A percentile compares a stretch with the other conserved stretches of the same genome.
These are phyloP conservation scores for Ophiosphaerella narmari DNA, from an alignment of 2,329 filamentous ascomycete species.

Conservation along the genomic window DNA sequence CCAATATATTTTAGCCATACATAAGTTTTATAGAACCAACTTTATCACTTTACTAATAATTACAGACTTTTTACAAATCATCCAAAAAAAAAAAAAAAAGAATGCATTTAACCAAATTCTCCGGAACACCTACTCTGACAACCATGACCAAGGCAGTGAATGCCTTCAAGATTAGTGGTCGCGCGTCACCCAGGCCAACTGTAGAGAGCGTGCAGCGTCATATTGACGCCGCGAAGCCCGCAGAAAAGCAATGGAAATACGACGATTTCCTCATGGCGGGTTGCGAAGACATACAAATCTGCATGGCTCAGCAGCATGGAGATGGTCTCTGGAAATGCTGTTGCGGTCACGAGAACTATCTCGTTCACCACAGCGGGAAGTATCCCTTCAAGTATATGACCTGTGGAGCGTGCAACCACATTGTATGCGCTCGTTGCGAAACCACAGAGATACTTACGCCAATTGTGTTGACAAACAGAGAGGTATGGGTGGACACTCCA, in stretches of 20 bases:
- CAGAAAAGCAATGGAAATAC: not conserved
- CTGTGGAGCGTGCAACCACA: not conserved
- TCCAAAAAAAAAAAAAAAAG: too few species aligned
- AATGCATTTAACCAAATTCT: too few species aligned
- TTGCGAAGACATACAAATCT: not conserved
- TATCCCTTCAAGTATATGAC: not conserved
- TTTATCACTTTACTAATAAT: too few species aligned
- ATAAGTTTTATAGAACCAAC: too few species aligned
- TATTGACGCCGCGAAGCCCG: not conserved
- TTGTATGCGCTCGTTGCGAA: not conserved
- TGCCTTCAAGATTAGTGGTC: too few species aligned
- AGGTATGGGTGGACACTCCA: not conserved
- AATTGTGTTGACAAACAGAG: not conserved
- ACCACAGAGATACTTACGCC: not conserved
- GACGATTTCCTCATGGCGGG: not conserved
- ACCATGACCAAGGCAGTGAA: too few species aligned
- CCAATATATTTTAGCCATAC: too few species aligned
- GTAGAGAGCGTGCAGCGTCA: too few species aligned
- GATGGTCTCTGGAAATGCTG: not conserved
- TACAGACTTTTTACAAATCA: too few species aligned
- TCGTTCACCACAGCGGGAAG: not conserved
- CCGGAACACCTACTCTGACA: too few species aligned
- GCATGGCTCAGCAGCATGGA: not conserved
- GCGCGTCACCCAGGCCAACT: too few species aligned
- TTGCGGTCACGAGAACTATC: not conserved